Base-by-base conservation (phyloP, 441 rosid species). In the Pelargonium fulgidum region DNA sequence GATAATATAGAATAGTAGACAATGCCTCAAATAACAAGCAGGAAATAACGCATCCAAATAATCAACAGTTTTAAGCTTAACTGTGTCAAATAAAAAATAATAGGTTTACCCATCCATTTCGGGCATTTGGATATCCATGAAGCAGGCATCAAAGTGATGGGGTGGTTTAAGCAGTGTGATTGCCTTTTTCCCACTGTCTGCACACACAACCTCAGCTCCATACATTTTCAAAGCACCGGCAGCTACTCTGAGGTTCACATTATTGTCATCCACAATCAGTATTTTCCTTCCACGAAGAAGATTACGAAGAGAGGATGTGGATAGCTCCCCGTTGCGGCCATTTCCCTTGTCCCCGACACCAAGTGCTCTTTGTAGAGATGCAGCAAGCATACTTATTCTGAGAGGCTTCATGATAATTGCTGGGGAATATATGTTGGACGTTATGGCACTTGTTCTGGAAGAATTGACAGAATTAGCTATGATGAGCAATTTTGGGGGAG, bases 41-140 rank as follows among this genome's bases (percentile, higher is more conserved):
- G 64, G 19, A 74, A 54, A 45, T 42, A 45, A 26, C 2, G 29
- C 29, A 26, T 26, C 29, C 1, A 26, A 26, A 26, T 26, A 26
- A 62, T 26, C 33, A 54, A 44, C 22, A 1, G 4, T 6, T n/a
- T n/a, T n/a, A n/a, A 13, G 20, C 44, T 29, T 66, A 66, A 67
- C 7, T 20, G 47, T 39, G 45, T 59, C 52, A 52, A 29, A 41
- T 36, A 50, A 77, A 7, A 47, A 47, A 47, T 10, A 47, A 1
- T 12, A 47, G 12, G 12, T 68, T 76, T 86, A 93, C 97, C 97
- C 98, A 20, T 93, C 96, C 89, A 91, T 86, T 81, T 87, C 98
- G n/a, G 98, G 98, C 98, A 93, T 93, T 68, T 91, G 94, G 76
- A 89, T 83, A 78, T 93, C 98, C 97, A 93, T 93, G 80, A 93